These are phyloP conservation scores for Naegleria lovaniensis DNA, from an alignment of 208 protist genomes.

Conservation along the genomic window DNA sequence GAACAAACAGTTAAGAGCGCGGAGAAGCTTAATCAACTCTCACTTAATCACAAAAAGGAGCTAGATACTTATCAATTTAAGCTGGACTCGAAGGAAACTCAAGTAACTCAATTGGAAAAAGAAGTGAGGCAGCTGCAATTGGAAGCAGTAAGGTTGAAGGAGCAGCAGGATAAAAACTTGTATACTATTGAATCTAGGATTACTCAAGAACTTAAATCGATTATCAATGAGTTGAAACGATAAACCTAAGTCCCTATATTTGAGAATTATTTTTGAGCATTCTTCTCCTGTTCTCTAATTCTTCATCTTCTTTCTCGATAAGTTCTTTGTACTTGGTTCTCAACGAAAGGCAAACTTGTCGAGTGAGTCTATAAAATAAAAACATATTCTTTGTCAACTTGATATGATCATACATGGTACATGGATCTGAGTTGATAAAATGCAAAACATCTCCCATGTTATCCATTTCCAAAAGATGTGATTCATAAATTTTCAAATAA, in stretches of 20 bases:
- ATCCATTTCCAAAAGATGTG: conserved; percentile 5
- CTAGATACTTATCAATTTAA: background rate
- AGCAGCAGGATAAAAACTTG: background rate
- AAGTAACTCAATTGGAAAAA: background rate
- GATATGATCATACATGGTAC: background rate
- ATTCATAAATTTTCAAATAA: conserved; percentile 46
- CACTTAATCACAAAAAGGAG: background rate
- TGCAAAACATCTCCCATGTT: background rate
- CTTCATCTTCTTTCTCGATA: background rate
- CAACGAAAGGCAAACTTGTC: background rate
- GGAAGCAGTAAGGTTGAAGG: background rate
- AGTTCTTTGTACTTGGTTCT: background rate
- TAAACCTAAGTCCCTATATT: background rate
- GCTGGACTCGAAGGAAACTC: background rate
- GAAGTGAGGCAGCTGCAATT: background rate
- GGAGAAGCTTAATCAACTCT: background rate
- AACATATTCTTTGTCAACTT: background rate
- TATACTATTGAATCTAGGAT: background rate
- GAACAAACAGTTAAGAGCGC: background rate
- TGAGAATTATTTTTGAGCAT: background rate
- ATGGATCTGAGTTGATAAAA: background rate
- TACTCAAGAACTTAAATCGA: background rate
- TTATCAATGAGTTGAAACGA: background rate
- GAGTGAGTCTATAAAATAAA: background rate
- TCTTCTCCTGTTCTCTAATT: background rate